Evolutionary conservation across 129 eudicot species (phyloP).

Genomic region (Heracleum sosnowskyi): DNA sequence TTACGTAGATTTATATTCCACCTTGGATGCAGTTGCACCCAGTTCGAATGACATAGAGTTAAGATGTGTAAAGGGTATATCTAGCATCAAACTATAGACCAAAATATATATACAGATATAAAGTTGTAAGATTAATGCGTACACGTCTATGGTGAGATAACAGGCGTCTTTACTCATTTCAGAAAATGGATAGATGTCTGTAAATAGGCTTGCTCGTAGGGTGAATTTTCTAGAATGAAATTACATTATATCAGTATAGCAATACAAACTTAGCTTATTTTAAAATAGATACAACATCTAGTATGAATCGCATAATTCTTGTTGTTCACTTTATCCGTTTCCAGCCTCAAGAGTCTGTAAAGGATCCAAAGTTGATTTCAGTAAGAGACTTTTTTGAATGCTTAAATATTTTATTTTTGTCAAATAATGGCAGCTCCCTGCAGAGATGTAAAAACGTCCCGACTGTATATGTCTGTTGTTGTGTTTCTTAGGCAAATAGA

Average conservation of each 20-base stretch:
- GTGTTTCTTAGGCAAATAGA: background rate
- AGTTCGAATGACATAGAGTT: background rate
- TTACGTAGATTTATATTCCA: background rate
- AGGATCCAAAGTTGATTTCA: background rate
- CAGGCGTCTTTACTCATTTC: too few relatives aligned
- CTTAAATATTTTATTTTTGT: background rate
- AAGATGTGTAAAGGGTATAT: background rate
- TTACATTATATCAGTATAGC: background rate
- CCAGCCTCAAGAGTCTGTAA: background rate
- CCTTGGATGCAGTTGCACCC: background rate
- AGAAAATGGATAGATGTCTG: too few relatives aligned
- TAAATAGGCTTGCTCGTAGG: background rate
- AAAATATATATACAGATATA: background rate
- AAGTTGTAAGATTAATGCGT: background rate
- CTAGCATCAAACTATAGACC: background rate
- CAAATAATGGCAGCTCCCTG: background rate
- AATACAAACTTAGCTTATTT: background rate
- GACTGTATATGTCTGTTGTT: background rate
- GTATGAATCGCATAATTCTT: background rate
- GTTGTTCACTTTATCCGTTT: background rate
- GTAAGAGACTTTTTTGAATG: background rate
- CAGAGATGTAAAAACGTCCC: background rate
- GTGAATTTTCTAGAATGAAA: background rate
- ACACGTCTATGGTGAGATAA: too few relatives aligned
- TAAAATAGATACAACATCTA: too few relatives aligned